These are phyloP conservation scores for Gastrolobium villosum DNA, from an alignment of 306 rosid genomes.

Conservation along the genomic window DNA sequence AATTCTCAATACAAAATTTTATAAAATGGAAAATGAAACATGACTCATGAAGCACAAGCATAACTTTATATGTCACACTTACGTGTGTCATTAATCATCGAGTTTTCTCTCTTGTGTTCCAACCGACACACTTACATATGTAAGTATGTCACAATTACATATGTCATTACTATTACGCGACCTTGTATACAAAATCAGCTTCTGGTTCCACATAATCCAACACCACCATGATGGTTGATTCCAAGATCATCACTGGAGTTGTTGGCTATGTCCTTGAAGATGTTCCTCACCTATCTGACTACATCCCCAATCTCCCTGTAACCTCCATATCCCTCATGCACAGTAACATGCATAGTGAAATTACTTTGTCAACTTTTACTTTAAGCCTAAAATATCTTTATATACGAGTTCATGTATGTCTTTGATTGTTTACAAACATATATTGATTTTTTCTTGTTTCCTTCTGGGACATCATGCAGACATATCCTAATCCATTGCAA, in stretches of 20 bases:
- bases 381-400: too few species aligned
- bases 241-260: background rate
- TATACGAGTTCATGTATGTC: background rate
- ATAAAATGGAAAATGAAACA: too few species aligned
- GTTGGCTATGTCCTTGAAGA: slow-evolving; percentile 73
- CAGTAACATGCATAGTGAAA: too few species aligned
- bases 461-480: slow-evolving; percentile 57
- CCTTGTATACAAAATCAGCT: background rate
- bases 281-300: slow-evolving; percentile 83
- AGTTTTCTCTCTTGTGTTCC: slow-evolving; percentile 5
- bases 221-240: slow-evolving; percentile 18
- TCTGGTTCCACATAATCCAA: background rate
- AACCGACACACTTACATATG: background rate
- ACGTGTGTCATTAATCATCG: background rate
- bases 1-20: too few species aligned
- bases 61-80: too few species aligned
- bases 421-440: background rate
- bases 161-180: slow-evolving; percentile 10
- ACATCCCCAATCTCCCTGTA: slow-evolving; percentile 72
- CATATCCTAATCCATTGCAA: slow-evolving; percentile 81
- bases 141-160: too few species aligned
- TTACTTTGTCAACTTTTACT: too few species aligned
- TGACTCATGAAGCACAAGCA: too few species aligned
- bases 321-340: background rate
- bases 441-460: background rate